Percentiles rank a stretch among this genome's conserved stretches.
Conservation (phyloP, 495 filamentous ascomycete species). For the Parmelia sp. region DNA sequence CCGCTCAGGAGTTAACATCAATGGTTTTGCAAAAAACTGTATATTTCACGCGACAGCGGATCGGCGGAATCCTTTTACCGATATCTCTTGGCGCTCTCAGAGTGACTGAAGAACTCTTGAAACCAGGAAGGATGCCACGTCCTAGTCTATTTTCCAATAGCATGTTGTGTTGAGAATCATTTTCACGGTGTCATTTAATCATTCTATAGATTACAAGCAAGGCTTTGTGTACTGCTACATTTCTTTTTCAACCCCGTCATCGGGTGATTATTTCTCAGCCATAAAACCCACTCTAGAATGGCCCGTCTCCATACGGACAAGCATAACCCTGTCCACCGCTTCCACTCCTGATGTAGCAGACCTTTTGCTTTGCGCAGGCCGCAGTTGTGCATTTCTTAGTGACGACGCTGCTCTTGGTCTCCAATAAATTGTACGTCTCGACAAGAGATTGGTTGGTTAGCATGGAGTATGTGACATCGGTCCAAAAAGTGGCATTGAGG, state of each 20-base stretch:
- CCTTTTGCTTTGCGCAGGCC: conserved; percentile 41
- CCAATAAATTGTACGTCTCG: conserved; percentile 39
- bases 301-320: conserved; percentile 36
- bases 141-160: not conserved
- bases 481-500: conserved; percentile 44
- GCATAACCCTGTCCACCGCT: conserved; percentile 36
- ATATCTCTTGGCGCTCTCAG: not conserved
- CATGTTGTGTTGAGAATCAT: not conserved
- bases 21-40: too few species aligned
- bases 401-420: conserved; percentile 39
- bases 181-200: not conserved
- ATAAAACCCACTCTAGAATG: not conserved
- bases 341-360: conserved; percentile 45
- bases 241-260: not conserved
- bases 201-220: not conserved
- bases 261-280: not conserved
- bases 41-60: too few species aligned
- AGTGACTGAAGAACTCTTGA: not conserved
- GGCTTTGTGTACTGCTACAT: not conserved
- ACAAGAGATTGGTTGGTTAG: conserved; percentile 37
- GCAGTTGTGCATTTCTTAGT: conserved; percentile 42
- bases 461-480: conserved; percentile 43
- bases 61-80: not conserved
- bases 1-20: too few species aligned
- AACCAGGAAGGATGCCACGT: not conserved